A percentile compares a stretch with the other conserved stretches of the same genome.
These are phyloP conservation scores for Tricholoma matsutake DNA, from an alignment of 768 basidiomycete genomes.

Conservation along the genomic window DNA sequence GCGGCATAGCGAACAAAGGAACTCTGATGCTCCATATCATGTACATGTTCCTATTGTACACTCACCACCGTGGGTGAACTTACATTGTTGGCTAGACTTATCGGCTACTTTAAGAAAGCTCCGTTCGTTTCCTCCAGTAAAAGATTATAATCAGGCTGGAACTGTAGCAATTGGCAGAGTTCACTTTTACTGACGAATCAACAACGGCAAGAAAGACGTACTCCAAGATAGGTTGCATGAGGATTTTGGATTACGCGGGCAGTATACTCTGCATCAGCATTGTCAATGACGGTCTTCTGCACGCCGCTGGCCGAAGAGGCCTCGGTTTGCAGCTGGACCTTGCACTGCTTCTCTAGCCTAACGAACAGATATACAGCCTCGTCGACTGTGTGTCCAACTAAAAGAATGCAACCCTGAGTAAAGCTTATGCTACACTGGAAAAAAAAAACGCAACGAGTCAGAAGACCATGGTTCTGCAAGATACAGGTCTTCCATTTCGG, in stretches of 20 bases:
- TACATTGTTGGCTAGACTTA: neutral
- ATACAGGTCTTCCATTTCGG: slow-evolving; percentile 39
- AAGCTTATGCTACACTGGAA: neutral
- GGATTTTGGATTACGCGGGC: slow-evolving; percentile 19
- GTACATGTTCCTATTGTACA: neutral
- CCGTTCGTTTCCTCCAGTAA: slow-evolving; percentile 24
- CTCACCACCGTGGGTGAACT: neutral
- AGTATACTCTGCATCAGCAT: slow-evolving; percentile 23
- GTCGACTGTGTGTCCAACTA: slow-evolving; percentile 38
- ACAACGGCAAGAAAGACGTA: slow-evolving; percentile 4
- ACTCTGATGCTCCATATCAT: neutral
- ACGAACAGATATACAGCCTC: slow-evolving; percentile 40
- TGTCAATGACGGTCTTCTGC: slow-evolving; percentile 19
- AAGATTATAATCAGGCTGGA: slow-evolving; percentile 24
- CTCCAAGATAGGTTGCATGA: slow-evolving; percentile 14
- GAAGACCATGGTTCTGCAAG: slow-evolving; percentile 41
- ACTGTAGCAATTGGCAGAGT: slow-evolving; percentile 6
- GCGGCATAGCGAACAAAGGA: too few species aligned
- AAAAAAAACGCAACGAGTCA: slow-evolving; percentile 15
- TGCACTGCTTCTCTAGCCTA: slow-evolving; percentile 43
- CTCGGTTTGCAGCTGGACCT: slow-evolving; percentile 43
- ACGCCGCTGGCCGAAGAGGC: slow-evolving; percentile 31
- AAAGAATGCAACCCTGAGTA: neutral
- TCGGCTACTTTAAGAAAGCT: slow-evolving; percentile 20
- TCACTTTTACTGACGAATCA: neutral